Evolutionary conservation across 345 rosid genomes (phyloP), one percentile per base, ranked within the genome.

Genomic region (Citrus reticulata): DNA sequence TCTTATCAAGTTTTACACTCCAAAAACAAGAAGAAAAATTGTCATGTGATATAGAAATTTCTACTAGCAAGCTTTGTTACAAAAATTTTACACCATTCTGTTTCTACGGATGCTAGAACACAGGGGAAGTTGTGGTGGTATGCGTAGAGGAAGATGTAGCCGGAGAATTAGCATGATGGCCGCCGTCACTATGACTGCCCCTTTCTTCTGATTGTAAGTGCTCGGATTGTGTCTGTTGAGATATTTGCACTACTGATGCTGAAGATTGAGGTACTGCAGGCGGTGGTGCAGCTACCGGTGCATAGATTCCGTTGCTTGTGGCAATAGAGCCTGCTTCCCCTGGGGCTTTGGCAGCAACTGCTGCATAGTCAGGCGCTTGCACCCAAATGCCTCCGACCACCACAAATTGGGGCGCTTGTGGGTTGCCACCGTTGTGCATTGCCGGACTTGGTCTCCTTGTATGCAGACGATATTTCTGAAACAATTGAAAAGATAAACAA

Each of bases 321-420:
- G 80, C 27, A 9, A 79, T 59, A n/a, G 75, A 65, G 57, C 83
- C 57, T 1, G 84, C 60, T 54, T 84, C 83, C 37, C 68, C 76
- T 4, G 87, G 42, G 63, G 83, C 37, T 6, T 80, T 73, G 73
- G 80, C 81, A 3, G 91, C 77, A 74, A 81, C 83, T 11, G 91
- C 79, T 46, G 89, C 81, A 30, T 90, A 91, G 22, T 88, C 97
- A 3, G 88, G 83, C 4, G 97, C 90, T 2, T 88, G 92, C 39
- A 95, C 89, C 99, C 99, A 95, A 71, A 95, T 88, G 46, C 98
- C 97, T 62, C 98, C 95, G 2, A 95, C 96, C 81, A 95, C 97
- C 75, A 93, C 89, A 63, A 93, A 89, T 57, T 93, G 99, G 3
- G 98, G 97, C 67, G 84, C 86, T 83, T 88, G 96, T 8, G 87